These are phyloP conservation scores for Boletus vermiculosoides DNA, from an alignment of 768 basidiomycete species.

Conservation along the genomic window DNA sequence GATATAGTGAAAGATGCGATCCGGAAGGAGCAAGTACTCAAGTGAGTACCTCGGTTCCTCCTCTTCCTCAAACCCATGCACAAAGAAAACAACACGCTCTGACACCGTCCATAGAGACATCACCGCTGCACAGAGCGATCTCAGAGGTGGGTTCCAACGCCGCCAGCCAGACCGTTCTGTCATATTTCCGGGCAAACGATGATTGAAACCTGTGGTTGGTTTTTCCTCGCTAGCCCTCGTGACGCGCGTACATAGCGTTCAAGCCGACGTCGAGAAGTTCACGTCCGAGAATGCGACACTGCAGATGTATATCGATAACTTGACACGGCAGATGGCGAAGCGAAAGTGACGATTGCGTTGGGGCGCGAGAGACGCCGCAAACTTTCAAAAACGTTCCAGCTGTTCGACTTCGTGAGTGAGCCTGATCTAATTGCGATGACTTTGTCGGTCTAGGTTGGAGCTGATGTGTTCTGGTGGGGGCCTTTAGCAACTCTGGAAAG, in stretches of 20 bases:
- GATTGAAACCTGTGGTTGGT: background rate
- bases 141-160: conserved; percentile 53
- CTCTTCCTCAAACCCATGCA: background rate
- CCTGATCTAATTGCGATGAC: no score
- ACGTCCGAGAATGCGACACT: conserved; percentile 76
- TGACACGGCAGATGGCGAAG: conserved; percentile 85
- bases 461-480: background rate
- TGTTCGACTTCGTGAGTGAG: conserved; percentile 10
- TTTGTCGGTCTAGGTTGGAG: background rate
- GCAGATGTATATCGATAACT: conserved; percentile 87
- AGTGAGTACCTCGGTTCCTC: conserved; percentile 45
- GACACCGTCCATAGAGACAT: conserved; percentile 57
- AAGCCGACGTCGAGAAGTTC: conserved; percentile 80
- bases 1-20: conserved; percentile 77
- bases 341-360: conserved; percentile 48
- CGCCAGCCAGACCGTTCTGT: background rate
- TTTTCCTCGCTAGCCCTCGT: conserved; percentile 53
- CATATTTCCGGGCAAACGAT: background rate
- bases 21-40: conserved; percentile 72
- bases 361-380: background rate
- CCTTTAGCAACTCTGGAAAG: background rate
- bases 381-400: background rate
- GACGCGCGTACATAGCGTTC: conserved; percentile 62
- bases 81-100: background rate
- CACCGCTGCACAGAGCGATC: conserved; percentile 68